Base-by-base conservation (phyloP, 768 basidiomycete species). In the Rhizopogon vesiculosus region DNA sequence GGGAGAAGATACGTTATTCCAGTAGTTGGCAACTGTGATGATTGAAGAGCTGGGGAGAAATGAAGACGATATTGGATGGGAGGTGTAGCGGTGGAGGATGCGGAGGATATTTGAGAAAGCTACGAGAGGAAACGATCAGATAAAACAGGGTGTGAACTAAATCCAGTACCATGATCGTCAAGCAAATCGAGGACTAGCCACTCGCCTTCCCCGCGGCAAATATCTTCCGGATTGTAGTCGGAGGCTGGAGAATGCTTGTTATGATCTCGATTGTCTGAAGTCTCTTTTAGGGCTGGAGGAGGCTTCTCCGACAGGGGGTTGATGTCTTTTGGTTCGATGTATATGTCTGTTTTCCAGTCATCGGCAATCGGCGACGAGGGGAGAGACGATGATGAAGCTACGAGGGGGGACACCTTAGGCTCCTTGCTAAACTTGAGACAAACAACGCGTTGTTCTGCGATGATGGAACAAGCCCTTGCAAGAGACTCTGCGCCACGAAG, bases 121-220 rank as follows among this genome's bases (percentile, higher is more conserved):
- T 84, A 58, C 10, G 45, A 41, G 54, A 40, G 33, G 16, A 10
- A 7, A 39, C 7, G 18, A 22, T 55, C 16, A 55, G 38, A 35
- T 9, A 50, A 8, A 25, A 39, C n/a, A 4, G 18, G 35, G 1
- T 43, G 16, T 0, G 4, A 33, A 25, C 53, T 25, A 12, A 12
- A 38, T 54, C 25, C 19, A 62, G 43, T 53, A 77, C 79, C 79
- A 45, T 67, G 65, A 51, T 80, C 79, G 54, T 73, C 73, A 57
- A 77, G 74, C 66, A 83, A 64, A 63, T 84, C 82, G 18, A 84
- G 66, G 8, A 78, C 75, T 16, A 83, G 69, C 78, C 76, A 83
- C 53, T 82, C 80, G 0, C 69, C 73, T 28, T 69, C 70, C 18
- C 51, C 61, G 15, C 38, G 43, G 19, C 38, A 60, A 22, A 55